Evolutionary conservation across 768 basidiomycete genomes (phyloP).

Genomic region (Ramaria rubella): DNA sequence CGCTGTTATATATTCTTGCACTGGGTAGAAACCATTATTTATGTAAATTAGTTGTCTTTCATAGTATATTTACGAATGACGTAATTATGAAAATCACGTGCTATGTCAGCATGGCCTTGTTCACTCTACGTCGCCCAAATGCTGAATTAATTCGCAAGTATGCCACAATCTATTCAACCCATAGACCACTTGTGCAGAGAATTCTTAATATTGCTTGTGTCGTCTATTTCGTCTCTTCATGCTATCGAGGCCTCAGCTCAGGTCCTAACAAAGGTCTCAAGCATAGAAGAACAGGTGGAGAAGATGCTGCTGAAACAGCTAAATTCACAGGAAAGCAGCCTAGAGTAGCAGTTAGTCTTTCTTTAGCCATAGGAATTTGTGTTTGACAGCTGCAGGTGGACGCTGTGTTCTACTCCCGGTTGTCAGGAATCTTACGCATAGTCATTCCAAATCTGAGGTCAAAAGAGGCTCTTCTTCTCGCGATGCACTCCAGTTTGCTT

Average conservation of each 20-base stretch:
- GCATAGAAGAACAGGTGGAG: conserved; percentile 31
- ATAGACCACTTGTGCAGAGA: conserved; percentile 70
- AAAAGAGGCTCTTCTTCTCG: conserved; percentile 80
- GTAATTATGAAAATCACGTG: not conserved
- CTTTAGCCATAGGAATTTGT: not conserved
- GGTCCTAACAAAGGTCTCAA: conserved; percentile 28
- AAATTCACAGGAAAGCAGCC: conserved; percentile 37
- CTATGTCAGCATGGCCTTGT: conserved; percentile 27
- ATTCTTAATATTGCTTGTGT: conserved; percentile 63
- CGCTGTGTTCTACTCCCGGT: conserved; percentile 78
- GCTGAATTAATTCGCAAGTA: conserved; percentile 33
- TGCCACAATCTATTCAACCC: conserved; percentile 46
- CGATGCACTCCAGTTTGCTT: conserved; percentile 84
- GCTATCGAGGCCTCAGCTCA: conserved; percentile 52
- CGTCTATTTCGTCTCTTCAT: conserved; percentile 58
- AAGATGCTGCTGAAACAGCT: conserved; percentile 28
- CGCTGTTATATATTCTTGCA: not conserved
- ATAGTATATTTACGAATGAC: too few relatives aligned
- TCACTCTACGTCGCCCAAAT: conserved; percentile 25
- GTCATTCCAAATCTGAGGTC: conserved; percentile 82
- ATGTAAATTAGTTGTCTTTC: too few relatives aligned
- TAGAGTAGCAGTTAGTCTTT: conserved; percentile 58
- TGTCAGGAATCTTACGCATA: conserved; percentile 72
- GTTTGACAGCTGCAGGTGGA: conserved; percentile 57
- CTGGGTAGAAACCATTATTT: too few relatives aligned